These are phyloP conservation scores for Arthrinium phaeospermum DNA, from an alignment of 2,329 filamentous ascomycete species.

Conservation along the genomic window DNA sequence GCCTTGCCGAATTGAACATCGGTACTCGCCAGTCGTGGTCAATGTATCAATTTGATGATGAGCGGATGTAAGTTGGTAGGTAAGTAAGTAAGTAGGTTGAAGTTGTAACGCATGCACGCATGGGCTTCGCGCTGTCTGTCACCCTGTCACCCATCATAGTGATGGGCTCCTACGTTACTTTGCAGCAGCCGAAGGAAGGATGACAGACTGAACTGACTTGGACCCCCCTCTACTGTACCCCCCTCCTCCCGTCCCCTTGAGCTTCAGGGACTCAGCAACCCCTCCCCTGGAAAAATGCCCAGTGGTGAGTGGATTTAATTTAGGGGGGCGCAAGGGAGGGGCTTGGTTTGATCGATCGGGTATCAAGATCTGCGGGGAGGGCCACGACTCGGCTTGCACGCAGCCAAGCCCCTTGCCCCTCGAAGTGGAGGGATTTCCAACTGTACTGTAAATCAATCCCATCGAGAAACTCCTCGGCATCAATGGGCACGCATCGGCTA, in stretches of 20 bases:
- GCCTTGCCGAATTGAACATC: neutral
- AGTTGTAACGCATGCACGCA: neutral
- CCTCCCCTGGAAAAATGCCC: neutral
- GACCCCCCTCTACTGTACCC: neutral
- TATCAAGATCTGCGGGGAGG: slow-evolving; percentile 9
- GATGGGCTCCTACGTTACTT: neutral
- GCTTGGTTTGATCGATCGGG: slow-evolving; percentile 4
- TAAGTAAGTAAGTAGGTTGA: neutral
- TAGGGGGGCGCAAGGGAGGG: neutral
- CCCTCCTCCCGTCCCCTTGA: neutral
- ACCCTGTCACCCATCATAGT: neutral
- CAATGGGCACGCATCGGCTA: too few relatives aligned
- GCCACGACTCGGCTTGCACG: neutral
- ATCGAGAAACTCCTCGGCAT: neutral
- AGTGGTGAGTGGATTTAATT: neutral
- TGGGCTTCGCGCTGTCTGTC: neutral
- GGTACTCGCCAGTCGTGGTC: neutral
- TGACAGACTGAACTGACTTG: neutral
- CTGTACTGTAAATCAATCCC: too few relatives aligned
- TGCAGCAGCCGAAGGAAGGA: neutral
- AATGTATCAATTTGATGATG: neutral
- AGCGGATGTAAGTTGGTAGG: neutral
- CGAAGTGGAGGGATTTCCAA: too few relatives aligned
- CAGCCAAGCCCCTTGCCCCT: too few relatives aligned
- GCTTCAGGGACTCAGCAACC: neutral